phyloP scores from a whole-genome alignment of 768 basidiomycete species.

The Collybia sordida region DNA sequence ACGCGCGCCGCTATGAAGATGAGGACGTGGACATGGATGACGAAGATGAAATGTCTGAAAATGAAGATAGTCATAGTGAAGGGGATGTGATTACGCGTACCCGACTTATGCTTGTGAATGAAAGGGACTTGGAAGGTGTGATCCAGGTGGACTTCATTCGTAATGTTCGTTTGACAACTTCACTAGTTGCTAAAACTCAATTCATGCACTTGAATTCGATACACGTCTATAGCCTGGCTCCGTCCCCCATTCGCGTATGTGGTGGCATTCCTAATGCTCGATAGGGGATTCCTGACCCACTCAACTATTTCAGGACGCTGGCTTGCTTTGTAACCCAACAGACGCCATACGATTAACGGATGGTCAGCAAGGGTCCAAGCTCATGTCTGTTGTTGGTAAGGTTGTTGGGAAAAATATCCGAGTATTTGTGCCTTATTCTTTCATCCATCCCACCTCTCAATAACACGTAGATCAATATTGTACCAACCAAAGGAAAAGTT shows the following conservation, averaged over 20 bases:
- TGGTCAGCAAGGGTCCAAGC: conserved; percentile 37
- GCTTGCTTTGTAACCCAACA: conserved; percentile 40
- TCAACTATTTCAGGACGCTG: conserved; percentile 38
- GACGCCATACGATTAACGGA: conserved; percentile 40
- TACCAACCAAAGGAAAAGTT: conserved; percentile 14
- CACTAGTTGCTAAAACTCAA: conserved; percentile 49
- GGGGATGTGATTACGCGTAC: conserved; percentile 45
- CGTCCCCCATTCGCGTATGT: conserved; percentile 59
- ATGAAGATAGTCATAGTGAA: conserved; percentile 33
- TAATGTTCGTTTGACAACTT: not conserved
- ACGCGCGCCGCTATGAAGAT: conserved; percentile 22
- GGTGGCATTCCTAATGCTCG: conserved; percentile 3
- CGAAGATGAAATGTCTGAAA: conserved; percentile 19
- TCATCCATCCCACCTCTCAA: not conserved
- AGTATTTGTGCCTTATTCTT: conserved; percentile 27
- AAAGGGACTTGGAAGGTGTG: conserved; percentile 65
- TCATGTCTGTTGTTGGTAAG: conserved; percentile 45
- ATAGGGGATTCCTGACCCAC: not conserved
- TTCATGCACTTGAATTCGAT: conserved; percentile 54
- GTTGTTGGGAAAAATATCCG: conserved; percentile 45
- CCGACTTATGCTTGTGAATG: conserved; percentile 59
- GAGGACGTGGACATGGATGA: conserved; percentile 39
- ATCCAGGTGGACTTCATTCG: conserved; percentile 3
- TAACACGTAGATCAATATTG: conserved; percentile 6
- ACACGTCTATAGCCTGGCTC: conserved; percentile 73